phyloP scores from a whole-genome alignment of 331 rosid genomes.

The Phaseolus coccineus region DNA sequence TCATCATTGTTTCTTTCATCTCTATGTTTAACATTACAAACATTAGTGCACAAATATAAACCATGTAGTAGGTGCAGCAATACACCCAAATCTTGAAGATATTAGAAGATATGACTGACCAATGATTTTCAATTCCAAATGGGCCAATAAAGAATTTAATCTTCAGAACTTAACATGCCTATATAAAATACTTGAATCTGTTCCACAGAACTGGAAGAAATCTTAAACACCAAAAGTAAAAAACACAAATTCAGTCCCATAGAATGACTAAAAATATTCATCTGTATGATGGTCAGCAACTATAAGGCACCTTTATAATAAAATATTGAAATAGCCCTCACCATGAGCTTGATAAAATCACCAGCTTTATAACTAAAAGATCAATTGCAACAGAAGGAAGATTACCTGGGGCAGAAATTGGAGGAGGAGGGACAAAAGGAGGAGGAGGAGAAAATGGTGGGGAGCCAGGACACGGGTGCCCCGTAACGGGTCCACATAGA shows the following conservation, averaged over 20 bases:
- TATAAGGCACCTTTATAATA: background rate
- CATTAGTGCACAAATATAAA: slow-evolving; percentile 2
- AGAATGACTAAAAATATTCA: background rate
- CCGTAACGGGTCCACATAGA: slow-evolving; percentile 97
- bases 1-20: slow-evolving; percentile 23
- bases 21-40: slow-evolving; percentile 2
- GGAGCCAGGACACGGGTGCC: slow-evolving; percentile 98
- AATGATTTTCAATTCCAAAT: slow-evolving; percentile 12
- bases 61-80: background rate
- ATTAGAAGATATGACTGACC: slow-evolving; percentile 16
- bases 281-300: background rate
- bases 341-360: background rate
- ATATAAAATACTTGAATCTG: slow-evolving; percentile 1
- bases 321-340: slow-evolving; percentile 1
- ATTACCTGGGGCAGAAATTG: slow-evolving; percentile 85
- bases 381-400: slow-evolving; percentile 29
- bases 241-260: slow-evolving; percentile 6
- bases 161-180: slow-evolving; percentile 11
- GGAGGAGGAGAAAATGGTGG: slow-evolving; percentile 99
- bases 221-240: background rate
- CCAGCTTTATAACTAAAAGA: background rate
- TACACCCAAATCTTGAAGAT: slow-evolving; percentile 19
- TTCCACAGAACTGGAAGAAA: background rate
- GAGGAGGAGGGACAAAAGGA: slow-evolving; percentile 95
- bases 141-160: slow-evolving; percentile 1